These are phyloP conservation scores for Croton setiger DNA, from an alignment of 441 rosid genomes.

Conservation along the genomic window DNA sequence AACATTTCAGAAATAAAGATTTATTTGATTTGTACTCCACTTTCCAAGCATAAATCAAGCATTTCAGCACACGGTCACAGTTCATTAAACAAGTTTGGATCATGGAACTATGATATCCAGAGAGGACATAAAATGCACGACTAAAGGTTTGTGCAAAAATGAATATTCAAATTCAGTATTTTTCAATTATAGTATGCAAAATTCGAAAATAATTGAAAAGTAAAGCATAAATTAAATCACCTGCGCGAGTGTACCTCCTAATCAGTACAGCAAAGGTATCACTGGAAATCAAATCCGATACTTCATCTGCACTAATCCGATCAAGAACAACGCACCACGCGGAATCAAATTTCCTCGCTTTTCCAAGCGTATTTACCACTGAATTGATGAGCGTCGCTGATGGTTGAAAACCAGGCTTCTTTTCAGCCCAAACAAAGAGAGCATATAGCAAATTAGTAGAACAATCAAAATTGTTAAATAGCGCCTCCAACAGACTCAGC, in stretches of 20 bases:
- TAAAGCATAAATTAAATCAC: constrained; percentile 28
- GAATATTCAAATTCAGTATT: background rate
- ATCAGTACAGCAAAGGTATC: constrained; percentile 63
- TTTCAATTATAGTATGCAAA: background rate
- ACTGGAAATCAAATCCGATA: constrained; percentile 43
- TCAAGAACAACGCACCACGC: constrained; percentile 70
- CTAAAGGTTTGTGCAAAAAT: too few relatives aligned
- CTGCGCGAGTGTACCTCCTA: constrained; percentile 82
- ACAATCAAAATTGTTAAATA: constrained; percentile 56
- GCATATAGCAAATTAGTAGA: constrained; percentile 64
- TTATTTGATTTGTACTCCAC: background rate
- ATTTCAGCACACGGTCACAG: background rate
- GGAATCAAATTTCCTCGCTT: constrained; percentile 59
- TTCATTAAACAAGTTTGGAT: background rate
- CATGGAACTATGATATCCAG: too few relatives aligned
- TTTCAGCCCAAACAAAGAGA: constrained; percentile 74
- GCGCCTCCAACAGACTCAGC: constrained; percentile 34
- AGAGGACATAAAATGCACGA: too few relatives aligned
- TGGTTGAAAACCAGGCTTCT: constrained; percentile 44
- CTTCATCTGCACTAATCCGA: constrained; percentile 31
- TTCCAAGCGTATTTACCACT: constrained; percentile 52
- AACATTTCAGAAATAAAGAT: background rate
- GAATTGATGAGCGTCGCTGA: constrained; percentile 45
- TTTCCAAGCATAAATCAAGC: background rate
- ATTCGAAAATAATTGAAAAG: background rate